These are phyloP conservation scores for Xylaria nigripes DNA, from an alignment of 495 filamentous ascomycete species.

Conservation along the genomic window DNA sequence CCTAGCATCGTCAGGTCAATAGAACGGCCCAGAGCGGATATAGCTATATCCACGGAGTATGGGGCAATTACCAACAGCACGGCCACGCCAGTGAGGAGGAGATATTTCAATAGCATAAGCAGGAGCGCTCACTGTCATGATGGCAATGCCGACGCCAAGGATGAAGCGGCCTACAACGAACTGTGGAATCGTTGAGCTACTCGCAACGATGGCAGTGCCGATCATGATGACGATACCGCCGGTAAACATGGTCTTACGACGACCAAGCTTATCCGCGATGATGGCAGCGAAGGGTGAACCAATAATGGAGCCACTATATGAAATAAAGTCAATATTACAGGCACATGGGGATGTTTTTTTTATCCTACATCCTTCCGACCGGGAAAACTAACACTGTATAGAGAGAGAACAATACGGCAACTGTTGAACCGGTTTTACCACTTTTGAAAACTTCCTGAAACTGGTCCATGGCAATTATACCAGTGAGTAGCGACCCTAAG, in stretches of 20 bases:
- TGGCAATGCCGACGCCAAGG: constrained; percentile 41
- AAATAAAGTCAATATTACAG: neutral
- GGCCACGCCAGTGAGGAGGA: constrained; percentile 44
- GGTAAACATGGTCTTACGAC: constrained; percentile 38
- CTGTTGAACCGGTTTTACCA: constrained; percentile 28
- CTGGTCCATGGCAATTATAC: constrained; percentile 33
- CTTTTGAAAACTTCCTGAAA: constrained; percentile 33
- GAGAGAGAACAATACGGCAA: constrained; percentile 39
- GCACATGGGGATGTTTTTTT: too few species aligned
- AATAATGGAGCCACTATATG: constrained; percentile 38
- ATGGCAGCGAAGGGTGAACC: constrained; percentile 37
- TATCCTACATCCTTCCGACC: too few species aligned
- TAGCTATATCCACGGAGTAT: neutral
- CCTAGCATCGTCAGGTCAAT: constrained; percentile 15
- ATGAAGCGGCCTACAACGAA: constrained; percentile 45
- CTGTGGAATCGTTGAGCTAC: constrained; percentile 30
- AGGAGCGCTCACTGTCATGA: constrained; percentile 43
- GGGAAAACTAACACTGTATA: constrained; percentile 36
- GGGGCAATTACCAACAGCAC: constrained; percentile 28
- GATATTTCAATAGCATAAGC: constrained; percentile 41
- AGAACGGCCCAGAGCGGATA: neutral
- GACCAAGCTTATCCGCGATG: constrained; percentile 37
- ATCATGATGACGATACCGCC: constrained; percentile 46
- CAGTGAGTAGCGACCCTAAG: constrained; percentile 36
- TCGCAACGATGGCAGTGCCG: constrained; percentile 39